Base-by-base conservation (phyloP, 148 eudicot genomes). In the Chenopodium suecicum region DNA sequence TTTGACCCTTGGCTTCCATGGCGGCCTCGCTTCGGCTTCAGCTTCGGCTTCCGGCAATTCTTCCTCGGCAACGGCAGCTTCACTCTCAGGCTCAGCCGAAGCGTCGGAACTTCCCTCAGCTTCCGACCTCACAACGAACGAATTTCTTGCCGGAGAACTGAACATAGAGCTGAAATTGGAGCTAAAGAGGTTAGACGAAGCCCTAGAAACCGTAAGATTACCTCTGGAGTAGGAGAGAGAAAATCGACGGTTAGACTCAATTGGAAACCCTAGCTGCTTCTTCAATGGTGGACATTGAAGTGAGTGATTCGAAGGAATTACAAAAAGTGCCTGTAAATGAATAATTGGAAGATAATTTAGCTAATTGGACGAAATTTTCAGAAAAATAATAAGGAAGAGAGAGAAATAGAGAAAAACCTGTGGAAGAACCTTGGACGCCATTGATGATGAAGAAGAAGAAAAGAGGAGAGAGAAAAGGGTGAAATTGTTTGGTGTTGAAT, bases 61-160 rank as follows among this genome's bases (percentile, higher is more conserved):
- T 34, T 78, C 84, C 11, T 37, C 92, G 31, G 63, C 87, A 27
- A 48, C 86, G 20, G 56, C 86, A 7, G 56, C 86, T 68, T 77
- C 87, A 58, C 17, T 81, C 31, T 75, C 90, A 46, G 66, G 32
- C 8, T 75, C 90, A 46, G 66, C 47, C 8, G 83, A 27, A 60
- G 84, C 84, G 9, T 83, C 91, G 0, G 81, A 60, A 10, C 48
- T 11, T 14, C 11, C 78, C 44, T 68, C 86, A 19, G 87, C 85
- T 47, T 94, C 95, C 9, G 94, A 89, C 82, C 91, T 86, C 23
- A 86, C 90, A 69, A 87, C 80, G 48, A 92, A 80, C 10, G 89
- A 86, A 19, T 83, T 78, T 32, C 71, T 85, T 34, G 83, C 29
- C 80, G 73, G 79, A 74, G 73, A 69, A 9, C 73, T 22, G 22